Evolutionary conservation across 129 eudicot species (phyloP).

Genomic region (Logfia minima): DNA sequence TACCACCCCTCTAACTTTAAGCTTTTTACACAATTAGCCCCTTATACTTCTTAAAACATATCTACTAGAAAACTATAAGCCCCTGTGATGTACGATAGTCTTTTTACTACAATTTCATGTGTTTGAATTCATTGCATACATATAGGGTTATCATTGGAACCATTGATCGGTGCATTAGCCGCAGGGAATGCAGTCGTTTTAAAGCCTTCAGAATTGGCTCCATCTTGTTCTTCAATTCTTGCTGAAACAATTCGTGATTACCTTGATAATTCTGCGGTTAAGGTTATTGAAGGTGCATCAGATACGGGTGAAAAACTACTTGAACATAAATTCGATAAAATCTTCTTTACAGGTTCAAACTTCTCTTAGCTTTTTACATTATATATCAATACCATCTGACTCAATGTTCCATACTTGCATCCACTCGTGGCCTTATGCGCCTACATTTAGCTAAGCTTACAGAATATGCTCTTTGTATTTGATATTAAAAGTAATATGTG

Average conservation of each 20-base stretch:
- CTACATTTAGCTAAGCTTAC: neutral
- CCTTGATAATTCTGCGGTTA: slow-evolving; percentile 64
- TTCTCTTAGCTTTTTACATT: neutral
- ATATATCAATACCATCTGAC: neutral
- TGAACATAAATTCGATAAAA: slow-evolving; percentile 82
- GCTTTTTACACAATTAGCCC: neutral
- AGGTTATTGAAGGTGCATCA: slow-evolving; percentile 69
- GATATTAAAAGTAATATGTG: too few relatives aligned
- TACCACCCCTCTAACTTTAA: slow-evolving; percentile 10
- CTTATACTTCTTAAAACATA: neutral
- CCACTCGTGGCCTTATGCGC: neutral
- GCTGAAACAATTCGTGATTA: slow-evolving; percentile 49
- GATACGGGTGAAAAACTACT: slow-evolving; percentile 49
- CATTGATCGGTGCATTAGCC: slow-evolving; percentile 83
- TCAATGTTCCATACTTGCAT: neutral
- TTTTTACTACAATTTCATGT: neutral
- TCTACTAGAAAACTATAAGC: neutral
- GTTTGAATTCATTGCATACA: neutral
- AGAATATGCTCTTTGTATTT: too few relatives aligned
- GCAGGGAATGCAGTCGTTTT: slow-evolving; percentile 71
- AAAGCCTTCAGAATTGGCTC: slow-evolving; percentile 92
- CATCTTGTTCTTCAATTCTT: slow-evolving; percentile 54
- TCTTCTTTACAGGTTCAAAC: slow-evolving; percentile 76
- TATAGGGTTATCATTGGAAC: slow-evolving; percentile 70
- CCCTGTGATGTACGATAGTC: too few relatives aligned